phyloP scores from a whole-genome alignment of 495 filamentous ascomycete species.

The Hypoxylon trugodes region DNA sequence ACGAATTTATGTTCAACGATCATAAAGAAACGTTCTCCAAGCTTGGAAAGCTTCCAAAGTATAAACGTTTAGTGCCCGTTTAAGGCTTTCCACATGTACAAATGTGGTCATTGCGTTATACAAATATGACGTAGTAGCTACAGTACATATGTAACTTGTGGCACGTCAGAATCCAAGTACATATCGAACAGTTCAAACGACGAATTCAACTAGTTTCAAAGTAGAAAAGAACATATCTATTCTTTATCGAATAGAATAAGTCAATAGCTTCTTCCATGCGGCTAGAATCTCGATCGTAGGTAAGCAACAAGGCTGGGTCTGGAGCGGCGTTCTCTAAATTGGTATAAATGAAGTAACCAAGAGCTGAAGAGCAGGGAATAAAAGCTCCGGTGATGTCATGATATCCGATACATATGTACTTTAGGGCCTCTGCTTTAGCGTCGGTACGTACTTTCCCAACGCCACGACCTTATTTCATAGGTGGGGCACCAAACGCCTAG shows the following conservation, averaged over 20 bases:
- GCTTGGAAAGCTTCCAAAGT: not conserved
- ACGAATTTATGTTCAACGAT: no score
- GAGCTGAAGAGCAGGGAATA: constrained; percentile 23
- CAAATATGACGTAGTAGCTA: constrained; percentile 37
- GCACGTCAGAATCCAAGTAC: not conserved
- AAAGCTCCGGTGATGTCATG: constrained; percentile 35
- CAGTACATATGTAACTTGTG: constrained; percentile 15
- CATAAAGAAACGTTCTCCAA: no score
- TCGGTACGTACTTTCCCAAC: constrained; percentile 14
- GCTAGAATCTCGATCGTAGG: constrained; percentile 32
- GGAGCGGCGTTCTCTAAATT: not conserved
- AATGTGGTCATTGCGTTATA: constrained; percentile 25
- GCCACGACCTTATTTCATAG: constrained; percentile 24
- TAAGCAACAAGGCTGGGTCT: constrained; percentile 16
- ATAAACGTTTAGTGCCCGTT: not conserved
- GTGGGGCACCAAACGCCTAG: not conserved
- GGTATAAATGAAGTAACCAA: not conserved
- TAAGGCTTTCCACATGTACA: not conserved
- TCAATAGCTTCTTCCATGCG: constrained; percentile 7
- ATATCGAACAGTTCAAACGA: not conserved
- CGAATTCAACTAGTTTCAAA: constrained; percentile 15
- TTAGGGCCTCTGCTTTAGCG: constrained; percentile 7
- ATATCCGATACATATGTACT: no score
- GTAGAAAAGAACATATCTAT: constrained; percentile 2
- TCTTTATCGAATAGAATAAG: constrained; percentile 8